phyloP scores from a whole-genome alignment of 495 filamentous ascomycete species.

The Talaromyces stipitatus region DNA sequence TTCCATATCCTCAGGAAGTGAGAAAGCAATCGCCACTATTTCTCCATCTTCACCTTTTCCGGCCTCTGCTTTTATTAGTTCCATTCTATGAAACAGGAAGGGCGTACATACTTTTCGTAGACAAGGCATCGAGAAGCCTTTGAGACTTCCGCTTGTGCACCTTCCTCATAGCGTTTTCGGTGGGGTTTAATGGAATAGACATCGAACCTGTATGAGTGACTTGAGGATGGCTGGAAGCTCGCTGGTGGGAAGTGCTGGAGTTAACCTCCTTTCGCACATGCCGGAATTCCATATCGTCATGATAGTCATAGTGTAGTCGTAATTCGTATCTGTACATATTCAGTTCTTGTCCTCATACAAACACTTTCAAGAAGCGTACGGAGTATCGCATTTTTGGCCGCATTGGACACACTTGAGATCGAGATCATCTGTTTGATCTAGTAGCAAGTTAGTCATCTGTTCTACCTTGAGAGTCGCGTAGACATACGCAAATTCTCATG shows the following conservation, averaged over 20 bases:
- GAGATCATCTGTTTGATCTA: not conserved
- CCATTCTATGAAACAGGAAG: not conserved
- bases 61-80: slow-evolving; percentile 13
- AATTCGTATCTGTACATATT: slow-evolving; percentile 2
- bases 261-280: not conserved
- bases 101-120: slow-evolving; percentile 16
- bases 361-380: not conserved
- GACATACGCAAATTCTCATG: slow-evolving; percentile 5
- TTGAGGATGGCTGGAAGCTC: slow-evolving; percentile 1
- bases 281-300: slow-evolving; percentile 6
- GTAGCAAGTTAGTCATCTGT: not conserved
- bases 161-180: not conserved
- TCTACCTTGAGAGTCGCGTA: not conserved
- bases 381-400: slow-evolving; percentile 2
- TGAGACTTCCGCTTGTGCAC: slow-evolving; percentile 11
- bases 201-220: not conserved
- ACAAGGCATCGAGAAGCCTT: slow-evolving; percentile 20
- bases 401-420: slow-evolving; percentile 4
- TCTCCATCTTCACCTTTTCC: slow-evolving; percentile 25
- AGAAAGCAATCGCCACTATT: slow-evolving; percentile 23
- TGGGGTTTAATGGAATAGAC: not conserved
- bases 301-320: slow-evolving; percentile 3
- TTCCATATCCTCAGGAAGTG: slow-evolving; percentile 24
- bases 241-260: not conserved
- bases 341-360: not conserved